Evolutionary conservation across 2,329 filamentous ascomycete genomes (phyloP).

Genomic region (Fusarium haematococcum): DNA sequence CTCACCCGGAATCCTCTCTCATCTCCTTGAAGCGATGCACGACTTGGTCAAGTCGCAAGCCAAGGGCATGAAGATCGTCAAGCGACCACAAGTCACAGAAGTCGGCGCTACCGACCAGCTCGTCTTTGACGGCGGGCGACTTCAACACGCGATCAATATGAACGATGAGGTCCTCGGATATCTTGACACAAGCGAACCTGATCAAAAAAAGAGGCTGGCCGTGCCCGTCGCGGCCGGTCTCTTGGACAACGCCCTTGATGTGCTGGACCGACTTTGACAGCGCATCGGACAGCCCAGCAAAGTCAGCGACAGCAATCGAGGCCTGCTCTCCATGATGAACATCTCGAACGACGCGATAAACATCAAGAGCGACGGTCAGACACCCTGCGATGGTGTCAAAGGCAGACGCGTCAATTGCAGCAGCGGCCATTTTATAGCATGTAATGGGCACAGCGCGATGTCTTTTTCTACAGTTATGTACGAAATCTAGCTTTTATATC

Average conservation of each 20-base stretch:
- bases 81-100: slow-evolving; percentile 36
- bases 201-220: background rate
- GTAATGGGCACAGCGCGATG: slow-evolving; percentile 40
- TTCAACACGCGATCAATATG: slow-evolving; percentile 31
- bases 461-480: slow-evolving; percentile 8
- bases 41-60: slow-evolving; percentile 33
- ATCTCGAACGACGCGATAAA: slow-evolving; percentile 13
- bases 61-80: slow-evolving; percentile 33
- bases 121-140: background rate
- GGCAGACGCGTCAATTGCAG: background rate
- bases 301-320: slow-evolving; percentile 1
- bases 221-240: background rate
- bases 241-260: background rate
- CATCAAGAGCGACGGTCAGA: slow-evolving; percentile 27
- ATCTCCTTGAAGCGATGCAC: slow-evolving; percentile 20
- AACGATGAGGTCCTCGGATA: slow-evolving; percentile 41
- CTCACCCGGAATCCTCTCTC: slow-evolving; percentile 9
- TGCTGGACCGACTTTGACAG: slow-evolving; percentile 14
- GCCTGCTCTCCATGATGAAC: slow-evolving; percentile 11
- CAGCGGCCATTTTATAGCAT: slow-evolving; percentile 50
- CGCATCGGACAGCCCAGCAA: slow-evolving; percentile 7
- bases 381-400: slow-evolving; percentile 29
- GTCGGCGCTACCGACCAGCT: background rate
- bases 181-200: slow-evolving; percentile 39
- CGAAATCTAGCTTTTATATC: background rate